Percentiles rank a stretch among this genome's conserved stretches.
Conservation (phyloP, 495 filamentous ascomycete species). For the Penicillium salamii region DNA sequence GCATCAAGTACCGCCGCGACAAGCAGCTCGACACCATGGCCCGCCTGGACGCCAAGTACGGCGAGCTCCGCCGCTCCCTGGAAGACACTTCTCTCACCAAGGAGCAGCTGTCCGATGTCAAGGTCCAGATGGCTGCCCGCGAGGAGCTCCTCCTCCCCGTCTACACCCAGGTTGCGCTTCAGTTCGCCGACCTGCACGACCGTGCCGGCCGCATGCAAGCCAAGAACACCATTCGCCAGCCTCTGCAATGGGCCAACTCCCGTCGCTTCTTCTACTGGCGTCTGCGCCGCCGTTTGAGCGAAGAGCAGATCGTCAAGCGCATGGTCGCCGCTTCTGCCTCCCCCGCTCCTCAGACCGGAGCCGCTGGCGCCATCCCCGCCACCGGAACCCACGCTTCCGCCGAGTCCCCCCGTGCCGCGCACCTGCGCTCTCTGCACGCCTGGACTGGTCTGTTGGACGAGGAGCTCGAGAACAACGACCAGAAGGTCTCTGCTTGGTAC, state of each 20-base stretch:
- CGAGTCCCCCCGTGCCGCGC: slow-evolving; percentile 52
- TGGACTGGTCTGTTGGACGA: slow-evolving; percentile 69
- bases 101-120: slow-evolving; percentile 73
- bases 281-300: slow-evolving; percentile 91
- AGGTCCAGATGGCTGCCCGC: slow-evolving; percentile 80
- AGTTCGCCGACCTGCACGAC: slow-evolving; percentile 97
- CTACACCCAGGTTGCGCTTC: slow-evolving; percentile 87
- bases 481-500: slow-evolving; percentile 89
- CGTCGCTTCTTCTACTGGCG: slow-evolving; percentile 99
- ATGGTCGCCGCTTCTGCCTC: slow-evolving; percentile 58
- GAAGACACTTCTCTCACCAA: slow-evolving; percentile 63
- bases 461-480: slow-evolving; percentile 71
- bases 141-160: slow-evolving; percentile 88
- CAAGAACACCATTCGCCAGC: slow-evolving; percentile 85
- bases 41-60: slow-evolving; percentile 82
- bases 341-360: slow-evolving; percentile 27
- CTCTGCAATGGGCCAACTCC: slow-evolving; percentile 82
- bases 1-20: slow-evolving; percentile 97
- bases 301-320: slow-evolving; percentile 91
- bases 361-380: slow-evolving; percentile 42
- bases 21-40: slow-evolving; percentile 98
- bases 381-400: slow-evolving; percentile 25
- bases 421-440: slow-evolving; percentile 67
- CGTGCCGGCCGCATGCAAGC: slow-evolving; percentile 96
- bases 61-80: slow-evolving; percentile 72